phyloP scores from a whole-genome alignment of 345 rosid genomes.

The Ceriops decandra region DNA sequence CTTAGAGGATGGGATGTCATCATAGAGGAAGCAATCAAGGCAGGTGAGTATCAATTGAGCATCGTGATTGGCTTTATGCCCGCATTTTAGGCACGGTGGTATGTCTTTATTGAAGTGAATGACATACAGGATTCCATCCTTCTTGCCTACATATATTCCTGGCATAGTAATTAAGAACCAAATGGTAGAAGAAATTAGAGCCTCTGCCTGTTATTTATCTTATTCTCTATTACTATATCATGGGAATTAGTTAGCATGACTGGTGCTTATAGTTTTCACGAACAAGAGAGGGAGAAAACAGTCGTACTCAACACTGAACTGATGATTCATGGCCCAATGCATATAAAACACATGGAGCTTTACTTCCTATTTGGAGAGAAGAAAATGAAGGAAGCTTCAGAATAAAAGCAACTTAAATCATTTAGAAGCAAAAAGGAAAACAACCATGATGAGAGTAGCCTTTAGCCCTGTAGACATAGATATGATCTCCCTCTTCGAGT shows the following conservation, averaged over 20 bases:
- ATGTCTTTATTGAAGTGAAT: constrained; percentile 9
- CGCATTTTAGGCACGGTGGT: neutral
- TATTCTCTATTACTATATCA: neutral
- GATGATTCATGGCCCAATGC: neutral
- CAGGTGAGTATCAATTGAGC: constrained; percentile 10
- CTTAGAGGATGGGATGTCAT: neutral
- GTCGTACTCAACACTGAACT: neutral
- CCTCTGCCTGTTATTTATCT: neutral
- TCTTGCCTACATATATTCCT: constrained; percentile 21
- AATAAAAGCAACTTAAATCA: neutral
- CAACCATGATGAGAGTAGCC: neutral
- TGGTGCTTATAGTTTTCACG: neutral
- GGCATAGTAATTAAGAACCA: neutral
- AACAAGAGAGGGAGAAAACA: too few species aligned
- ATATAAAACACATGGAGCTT: neutral
- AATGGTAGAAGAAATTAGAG: neutral
- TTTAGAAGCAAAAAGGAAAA: neutral
- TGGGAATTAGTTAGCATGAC: neutral
- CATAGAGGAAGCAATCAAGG: constrained; percentile 13
- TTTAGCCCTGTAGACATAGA: neutral
- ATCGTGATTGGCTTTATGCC: neutral
- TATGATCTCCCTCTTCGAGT: neutral
- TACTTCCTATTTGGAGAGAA: neutral
- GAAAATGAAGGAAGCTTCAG: neutral
- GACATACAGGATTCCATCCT: neutral